Evolutionary conservation across 345 rosid genomes (phyloP), one percentile per base, ranked within the genome.

Genomic region (Nephelium lappaceum): DNA sequence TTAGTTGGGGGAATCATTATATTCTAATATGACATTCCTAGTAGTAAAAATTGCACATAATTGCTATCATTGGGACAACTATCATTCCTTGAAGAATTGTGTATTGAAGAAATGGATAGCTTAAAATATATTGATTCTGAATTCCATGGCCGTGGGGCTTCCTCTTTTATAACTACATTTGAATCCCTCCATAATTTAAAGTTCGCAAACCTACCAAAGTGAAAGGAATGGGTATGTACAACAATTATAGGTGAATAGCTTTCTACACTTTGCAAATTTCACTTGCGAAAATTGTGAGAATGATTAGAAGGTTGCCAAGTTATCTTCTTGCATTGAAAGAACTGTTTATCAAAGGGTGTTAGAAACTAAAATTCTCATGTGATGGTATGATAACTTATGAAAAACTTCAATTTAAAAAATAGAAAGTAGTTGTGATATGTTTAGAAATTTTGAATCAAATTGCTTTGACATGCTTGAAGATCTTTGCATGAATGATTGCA

Each of bases 11-110:
- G 77, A 75, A 67, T 23, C 80, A 62, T 78, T 75, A 2, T 31
- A 2, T 31, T 84, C 75, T 5, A 83, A 81, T 67, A 36, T 82
- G 5, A 66, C 45, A 7, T 62, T 74, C 23, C 71, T 77, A 55
- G 74, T 11, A 80, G 83, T 69, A 76, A 68, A 67, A 78, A 80
- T 67, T 80, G 89, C 71, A 55, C 74, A 47, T 78, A 72, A 23
- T 80, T 86, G 80, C 87, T 87, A 39, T 74, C 83, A 49, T 57
- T 86, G 2, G 87, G 89, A 55, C 84, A 31, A 31, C 36, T 31
- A 31, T 31, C 36, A 31, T 31, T 4, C 36, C 2, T 31, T 31
- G 3, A 31, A 31, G 36, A 31, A 31, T 2, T 31, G 3, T 31
- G 3, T 31, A 4, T 31, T 31, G 36, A 31, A 31, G 36, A 31